Base-by-base conservation (phyloP, 1,284 basidiomycete species). In the Apiotrichum gamsii region DNA sequence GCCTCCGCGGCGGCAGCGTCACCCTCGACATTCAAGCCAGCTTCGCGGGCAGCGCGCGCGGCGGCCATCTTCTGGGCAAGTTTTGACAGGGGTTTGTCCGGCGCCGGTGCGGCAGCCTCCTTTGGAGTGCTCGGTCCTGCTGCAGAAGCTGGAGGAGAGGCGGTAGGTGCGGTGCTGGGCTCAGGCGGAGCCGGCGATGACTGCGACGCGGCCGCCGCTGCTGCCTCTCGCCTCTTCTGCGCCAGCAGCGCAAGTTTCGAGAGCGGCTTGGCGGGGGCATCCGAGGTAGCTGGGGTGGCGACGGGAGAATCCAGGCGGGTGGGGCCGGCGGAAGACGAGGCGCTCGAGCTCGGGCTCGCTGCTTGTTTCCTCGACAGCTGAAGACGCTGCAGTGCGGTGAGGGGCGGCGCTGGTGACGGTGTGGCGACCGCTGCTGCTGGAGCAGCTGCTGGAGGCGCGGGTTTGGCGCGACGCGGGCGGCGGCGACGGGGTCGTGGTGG, bases 181-280 rank as follows among this genome's bases (percentile, higher is more conserved):
- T 28, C 25, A 28, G 25, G 25, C 11, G 11, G 25, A 28, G 8
- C 25, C 11, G 25, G 25, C 8, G 25, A 28, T 28, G 25, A 28
- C 25, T 11, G 8, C 6, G 25, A 6, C 11, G 8, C 25, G 8
- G 25, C 25, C 6, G 25, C 25, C 6, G 25, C 51, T 13, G 62
- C 60, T 2, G 62, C 64, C 45, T 68, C 69, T 34, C 77, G 74
- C 59, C 85, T 77, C 45, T 81, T 77, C 69, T 80, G 79, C 1
- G 82, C 81, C 8, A 85, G 74, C 47, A 81, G 74, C 3, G 84
- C 83, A 4, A 87, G 74, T 63, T 87, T 87, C 13, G 84, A 86
- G 45, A 79, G 73, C 8, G 71, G 77, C 39, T 72, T 73, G 47
- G 64, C 49, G 9, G 39, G 20, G 19, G 23, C 11, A 0, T 42